Percentiles rank a stretch among this genome's conserved stretches.
Evolutionary conservation across 164 flowering plant genomes (phyloP).

Genomic region (Nymphaea colorata): DNA sequence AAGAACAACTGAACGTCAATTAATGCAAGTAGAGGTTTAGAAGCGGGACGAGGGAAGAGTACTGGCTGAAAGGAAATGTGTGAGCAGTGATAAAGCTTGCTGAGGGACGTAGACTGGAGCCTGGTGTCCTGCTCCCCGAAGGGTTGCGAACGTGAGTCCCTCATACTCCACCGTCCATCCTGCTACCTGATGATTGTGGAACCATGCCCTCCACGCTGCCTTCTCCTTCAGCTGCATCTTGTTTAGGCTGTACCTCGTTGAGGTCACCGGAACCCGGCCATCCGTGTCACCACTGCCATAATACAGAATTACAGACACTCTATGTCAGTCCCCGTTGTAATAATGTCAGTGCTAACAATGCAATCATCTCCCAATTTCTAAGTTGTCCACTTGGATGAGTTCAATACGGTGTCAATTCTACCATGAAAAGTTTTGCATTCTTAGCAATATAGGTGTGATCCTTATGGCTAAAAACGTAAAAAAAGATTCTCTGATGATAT

Average conservation of each 20-base stretch:
- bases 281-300: conserved; percentile 35
- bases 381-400: no score
- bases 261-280: conserved; percentile 24
- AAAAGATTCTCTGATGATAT: not conserved
- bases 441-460: not conserved
- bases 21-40: not conserved
- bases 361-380: no score
- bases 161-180: conserved; percentile 35
- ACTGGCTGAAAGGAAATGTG: conserved; percentile 28
- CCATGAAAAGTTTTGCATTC: not conserved
- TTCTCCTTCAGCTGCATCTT: conserved; percentile 13
- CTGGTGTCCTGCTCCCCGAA: conserved; percentile 53
- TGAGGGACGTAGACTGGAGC: conserved; percentile 32
- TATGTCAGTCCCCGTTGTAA: not conserved
- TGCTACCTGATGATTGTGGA: conserved; percentile 26
- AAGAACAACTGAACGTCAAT: no score
- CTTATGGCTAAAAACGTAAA: not conserved
- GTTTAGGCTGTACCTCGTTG: conserved; percentile 20
- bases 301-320: not conserved
- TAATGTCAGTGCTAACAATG: no score
- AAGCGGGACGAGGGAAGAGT: conserved; percentile 20
- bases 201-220: conserved; percentile 32
- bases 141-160: conserved; percentile 27
- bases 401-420: no score
- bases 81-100: conserved; percentile 35